A percentile compares a stretch with the other conserved stretches of the same genome.
Evolutionary conservation across 176 grass and related monocot species (phyloP).

Genomic region (Puya raimondii): DNA sequence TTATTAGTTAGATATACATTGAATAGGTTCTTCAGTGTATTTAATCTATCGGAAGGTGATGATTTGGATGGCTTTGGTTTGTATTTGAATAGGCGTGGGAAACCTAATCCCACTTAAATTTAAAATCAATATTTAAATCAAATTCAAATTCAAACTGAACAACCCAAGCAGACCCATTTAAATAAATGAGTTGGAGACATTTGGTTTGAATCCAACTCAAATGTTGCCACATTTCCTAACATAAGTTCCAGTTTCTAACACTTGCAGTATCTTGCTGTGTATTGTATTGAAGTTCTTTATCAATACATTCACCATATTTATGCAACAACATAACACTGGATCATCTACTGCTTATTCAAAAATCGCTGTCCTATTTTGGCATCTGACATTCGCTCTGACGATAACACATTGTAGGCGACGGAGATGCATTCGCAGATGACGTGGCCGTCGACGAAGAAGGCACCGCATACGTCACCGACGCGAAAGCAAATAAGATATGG

Average conservation of each 20-base stretch:
- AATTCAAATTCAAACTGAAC: no score
- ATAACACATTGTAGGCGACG: slow-evolving; percentile 39
- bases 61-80: no score
- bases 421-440: slow-evolving; percentile 51
- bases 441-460: slow-evolving; percentile 69
- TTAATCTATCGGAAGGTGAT: no score
- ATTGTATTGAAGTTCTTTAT: background rate
- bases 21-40: no score
- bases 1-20: no score
- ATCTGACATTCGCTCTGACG: background rate
- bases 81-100: no score
- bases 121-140: no score
- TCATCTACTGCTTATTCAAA: background rate
- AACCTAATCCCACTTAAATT: no score
- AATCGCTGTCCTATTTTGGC: background rate
- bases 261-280: background rate
- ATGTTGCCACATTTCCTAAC: no score
- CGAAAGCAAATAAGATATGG: slow-evolving; percentile 69
- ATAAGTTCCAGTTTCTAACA: background rate
- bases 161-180: no score
- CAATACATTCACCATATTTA: background rate
- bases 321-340: background rate
- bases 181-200: no score
- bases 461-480: slow-evolving; percentile 73
- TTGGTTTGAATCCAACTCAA: no score